A percentile compares a stretch with the other conserved stretches of the same genome.
Conservation (phyloP, 495 filamentous ascomycete species). For the Thozetella sp. region DNA sequence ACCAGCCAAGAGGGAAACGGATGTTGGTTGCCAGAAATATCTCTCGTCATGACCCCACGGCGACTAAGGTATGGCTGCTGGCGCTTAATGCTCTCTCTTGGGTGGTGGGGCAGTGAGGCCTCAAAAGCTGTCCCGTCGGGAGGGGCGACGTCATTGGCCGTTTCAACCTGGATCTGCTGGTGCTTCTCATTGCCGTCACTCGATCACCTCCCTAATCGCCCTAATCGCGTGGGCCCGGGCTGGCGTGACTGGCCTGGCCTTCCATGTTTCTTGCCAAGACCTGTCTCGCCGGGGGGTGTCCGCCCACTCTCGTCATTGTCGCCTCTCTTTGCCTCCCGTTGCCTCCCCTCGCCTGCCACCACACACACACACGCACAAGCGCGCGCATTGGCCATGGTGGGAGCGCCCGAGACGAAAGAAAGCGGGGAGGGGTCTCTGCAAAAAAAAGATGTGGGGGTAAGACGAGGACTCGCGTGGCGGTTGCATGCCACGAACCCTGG, state of each 20-base stretch:
- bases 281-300: neutral
- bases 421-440: no score
- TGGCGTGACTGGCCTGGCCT: neutral
- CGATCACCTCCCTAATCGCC: neutral
- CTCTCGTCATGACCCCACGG: slow-evolving; percentile 19
- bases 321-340: no score
- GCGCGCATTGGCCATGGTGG: no score
- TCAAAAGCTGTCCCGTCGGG: slow-evolving; percentile 12
- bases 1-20: neutral
- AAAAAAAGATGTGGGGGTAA: no score
- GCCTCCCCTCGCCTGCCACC: no score
- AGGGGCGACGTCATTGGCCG: slow-evolving; percentile 34
- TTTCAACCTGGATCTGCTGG: slow-evolving; percentile 1
- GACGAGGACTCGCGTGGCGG: no score
- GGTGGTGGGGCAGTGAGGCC: slow-evolving; percentile 32
- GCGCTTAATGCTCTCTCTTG: slow-evolving; percentile 32
- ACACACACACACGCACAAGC: no score
- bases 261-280: neutral
- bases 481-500: no score
- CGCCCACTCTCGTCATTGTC: neutral
- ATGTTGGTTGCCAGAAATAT: slow-evolving; percentile 3
- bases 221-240: no score
- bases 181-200: neutral
- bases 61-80: slow-evolving; percentile 8
- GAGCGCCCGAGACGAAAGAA: no score